A percentile compares a stretch with the other conserved stretches of the same genome.
phyloP scores from a whole-genome alignment of 768 basidiomycete species.

The Mycena indigotica region DNA sequence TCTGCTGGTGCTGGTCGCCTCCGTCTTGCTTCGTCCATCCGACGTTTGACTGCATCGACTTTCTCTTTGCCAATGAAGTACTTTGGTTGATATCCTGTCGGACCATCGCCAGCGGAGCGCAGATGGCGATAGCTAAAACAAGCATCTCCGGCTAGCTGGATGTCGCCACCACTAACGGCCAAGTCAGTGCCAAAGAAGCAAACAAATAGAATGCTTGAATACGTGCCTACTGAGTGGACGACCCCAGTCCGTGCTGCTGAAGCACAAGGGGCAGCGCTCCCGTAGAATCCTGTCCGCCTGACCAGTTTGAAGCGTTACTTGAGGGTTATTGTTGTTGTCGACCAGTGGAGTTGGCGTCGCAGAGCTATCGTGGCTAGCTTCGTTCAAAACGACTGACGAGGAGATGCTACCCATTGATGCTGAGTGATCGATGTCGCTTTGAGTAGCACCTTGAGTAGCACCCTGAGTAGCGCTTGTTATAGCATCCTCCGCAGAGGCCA shows the following conservation, averaged over 20 bases:
- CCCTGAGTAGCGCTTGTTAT: constrained; percentile 2
- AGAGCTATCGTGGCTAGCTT: too few species aligned
- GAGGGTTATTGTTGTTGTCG: background rate
- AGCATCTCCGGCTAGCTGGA: constrained; percentile 40
- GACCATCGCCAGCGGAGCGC: too few species aligned
- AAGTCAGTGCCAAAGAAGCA: background rate
- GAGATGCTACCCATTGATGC: too few species aligned
- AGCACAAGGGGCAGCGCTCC: too few species aligned
- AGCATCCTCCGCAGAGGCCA: constrained; percentile 4
- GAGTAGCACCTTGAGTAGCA: too few species aligned
- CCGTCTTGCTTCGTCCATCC: constrained; percentile 29
- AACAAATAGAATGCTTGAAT: constrained; percentile 10
- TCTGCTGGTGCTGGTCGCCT: constrained; percentile 33
- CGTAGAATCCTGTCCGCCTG: constrained; percentile 27
- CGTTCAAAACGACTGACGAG: too few species aligned
- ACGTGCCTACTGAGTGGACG: constrained; percentile 23
- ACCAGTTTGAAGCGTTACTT: background rate
- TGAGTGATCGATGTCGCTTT: too few species aligned
- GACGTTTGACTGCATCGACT: constrained; percentile 36
- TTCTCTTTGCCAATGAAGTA: constrained; percentile 37
- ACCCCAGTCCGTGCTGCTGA: constrained; percentile 28
- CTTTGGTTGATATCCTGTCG: constrained; percentile 34
- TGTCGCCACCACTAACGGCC: constrained; percentile 35
- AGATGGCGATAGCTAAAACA: constrained; percentile 45
- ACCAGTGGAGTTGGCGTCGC: background rate